A percentile compares a stretch with the other conserved stretches of the same genome.
Conservation (phyloP, 2,329 filamentous ascomycete species). For the Ophiosphaerella herpotricha region DNA sequence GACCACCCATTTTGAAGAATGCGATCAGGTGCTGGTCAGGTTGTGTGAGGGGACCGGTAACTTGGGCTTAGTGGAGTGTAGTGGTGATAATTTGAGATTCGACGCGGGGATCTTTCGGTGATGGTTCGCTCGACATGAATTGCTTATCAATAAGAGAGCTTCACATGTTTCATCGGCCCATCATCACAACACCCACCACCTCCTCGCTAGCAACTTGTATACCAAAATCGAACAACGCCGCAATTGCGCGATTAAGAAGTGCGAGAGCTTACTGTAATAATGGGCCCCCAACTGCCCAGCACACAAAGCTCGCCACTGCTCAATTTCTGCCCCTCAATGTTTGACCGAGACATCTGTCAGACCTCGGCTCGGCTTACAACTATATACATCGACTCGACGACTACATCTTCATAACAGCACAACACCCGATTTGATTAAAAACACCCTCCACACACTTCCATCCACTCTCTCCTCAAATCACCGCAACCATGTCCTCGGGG, state of each 20-base stretch:
- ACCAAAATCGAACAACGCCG: too few species aligned
- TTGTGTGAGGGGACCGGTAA: not conserved
- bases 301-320: too few species aligned
- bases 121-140: not conserved
- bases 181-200: too few species aligned
- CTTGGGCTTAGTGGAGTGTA: constrained; percentile 5
- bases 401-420: not conserved
- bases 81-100: constrained; percentile 23
- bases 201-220: too few species aligned
- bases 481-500: constrained; percentile 23
- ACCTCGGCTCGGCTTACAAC: constrained; percentile 1
- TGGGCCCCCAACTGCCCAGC: too few species aligned
- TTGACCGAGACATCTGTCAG: not conserved
- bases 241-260: too few species aligned
- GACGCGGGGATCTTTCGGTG: constrained; percentile 24
- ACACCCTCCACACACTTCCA: not conserved
- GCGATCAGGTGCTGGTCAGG: not conserved
- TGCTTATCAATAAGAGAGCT: constrained; percentile 6
- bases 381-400: not conserved
- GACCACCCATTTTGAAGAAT: constrained; percentile 68
- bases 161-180: too few species aligned
- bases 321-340: not conserved
- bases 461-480: not conserved
- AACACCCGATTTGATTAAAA: not conserved
- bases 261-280: too few species aligned